Base-by-base conservation (phyloP, 2,329 filamentous ascomycete genomes). In the Paecilomyces sp. region DNA sequence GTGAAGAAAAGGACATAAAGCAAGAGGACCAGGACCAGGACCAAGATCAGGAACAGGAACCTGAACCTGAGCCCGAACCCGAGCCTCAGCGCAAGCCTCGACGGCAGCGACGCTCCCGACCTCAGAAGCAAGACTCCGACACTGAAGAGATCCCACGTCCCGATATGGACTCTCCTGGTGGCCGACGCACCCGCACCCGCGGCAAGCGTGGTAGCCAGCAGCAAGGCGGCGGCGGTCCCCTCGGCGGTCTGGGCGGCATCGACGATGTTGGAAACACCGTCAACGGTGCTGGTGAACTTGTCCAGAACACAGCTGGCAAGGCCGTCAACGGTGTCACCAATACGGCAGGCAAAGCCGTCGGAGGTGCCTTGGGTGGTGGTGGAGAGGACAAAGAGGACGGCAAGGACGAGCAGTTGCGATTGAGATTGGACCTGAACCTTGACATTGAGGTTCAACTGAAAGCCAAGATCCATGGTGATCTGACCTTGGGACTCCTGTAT, bases 361-460 rank as follows among this genome's bases (percentile, higher is more conserved):
- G 76, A 1, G 72, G 73, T 1, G 55, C 36, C 15, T 18, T 47
- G 36, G 36, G 36, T 25, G 15, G 59, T 54, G 25, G 36, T 7
- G 15, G 59, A 57, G 25, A n/a, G 34, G 3, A 55, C 36, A 34
- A 57, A 56, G 59, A 55, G 31, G 12, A 57, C 54, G 28, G 61
- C 28, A 59, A 61, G 5, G 61, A 62, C 36, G 61, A 62, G 6
- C 59, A 59, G 5, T 72, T 85, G 58, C 77, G 80, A 63, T 67
- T 85, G 70, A 74, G 81, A 63, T 65, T 85, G 63, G 82, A 85
- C 65, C 74, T 85, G 60, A 85, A 85, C 65, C 74, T 85, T 59
- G 82, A 85, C 66, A 81, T 85, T 68, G 82, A 85, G 67, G 79
- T 85, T 61, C 80, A 84, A 66, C 72, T 85, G 57, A 85, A 85